Percentiles rank a stretch among this genome's conserved stretches.
Conservation (phyloP, 2,329 filamentous ascomycete genomes). For the Sarocladium oryzae region DNA sequence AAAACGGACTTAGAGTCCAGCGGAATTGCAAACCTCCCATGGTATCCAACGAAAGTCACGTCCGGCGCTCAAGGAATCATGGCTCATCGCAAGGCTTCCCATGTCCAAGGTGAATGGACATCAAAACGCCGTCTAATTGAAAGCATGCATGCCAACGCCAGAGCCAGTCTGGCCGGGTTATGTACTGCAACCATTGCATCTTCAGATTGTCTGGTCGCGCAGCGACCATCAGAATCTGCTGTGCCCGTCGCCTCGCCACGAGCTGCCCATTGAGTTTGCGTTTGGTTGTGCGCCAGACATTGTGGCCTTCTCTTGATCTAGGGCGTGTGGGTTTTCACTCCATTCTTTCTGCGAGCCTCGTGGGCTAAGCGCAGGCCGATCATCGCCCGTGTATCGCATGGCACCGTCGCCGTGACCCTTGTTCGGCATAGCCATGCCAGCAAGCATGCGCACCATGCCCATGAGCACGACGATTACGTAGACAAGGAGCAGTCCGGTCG, state of each 20-base stretch:
- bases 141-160: slow-evolving; percentile 4
- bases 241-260: slow-evolving; percentile 6
- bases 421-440: slow-evolving; percentile 52
- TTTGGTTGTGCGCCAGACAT: slow-evolving; percentile 4
- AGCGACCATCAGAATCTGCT: slow-evolving; percentile 2
- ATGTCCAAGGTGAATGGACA: slow-evolving; percentile 2
- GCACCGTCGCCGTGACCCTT: slow-evolving; percentile 51
- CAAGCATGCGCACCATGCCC: slow-evolving; percentile 61
- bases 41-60: not conserved
- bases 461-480: slow-evolving; percentile 74
- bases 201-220: not conserved
- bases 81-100: not conserved
- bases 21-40: not conserved
- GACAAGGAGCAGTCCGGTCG: slow-evolving; percentile 63
- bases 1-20: not conserved
- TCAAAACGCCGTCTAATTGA: slow-evolving; percentile 6
- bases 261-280: not conserved
- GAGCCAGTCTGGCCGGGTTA: slow-evolving; percentile 8
- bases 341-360: slow-evolving; percentile 11
- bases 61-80: not conserved
- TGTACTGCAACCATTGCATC: not conserved
- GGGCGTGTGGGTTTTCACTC: not conserved
- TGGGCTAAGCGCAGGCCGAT: slow-evolving; percentile 21
- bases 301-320: slow-evolving; percentile 21
- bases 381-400: slow-evolving; percentile 18